Conservation (phyloP, 345 rosid genomes). For the Eucalyptus sideroxylon region DNA sequence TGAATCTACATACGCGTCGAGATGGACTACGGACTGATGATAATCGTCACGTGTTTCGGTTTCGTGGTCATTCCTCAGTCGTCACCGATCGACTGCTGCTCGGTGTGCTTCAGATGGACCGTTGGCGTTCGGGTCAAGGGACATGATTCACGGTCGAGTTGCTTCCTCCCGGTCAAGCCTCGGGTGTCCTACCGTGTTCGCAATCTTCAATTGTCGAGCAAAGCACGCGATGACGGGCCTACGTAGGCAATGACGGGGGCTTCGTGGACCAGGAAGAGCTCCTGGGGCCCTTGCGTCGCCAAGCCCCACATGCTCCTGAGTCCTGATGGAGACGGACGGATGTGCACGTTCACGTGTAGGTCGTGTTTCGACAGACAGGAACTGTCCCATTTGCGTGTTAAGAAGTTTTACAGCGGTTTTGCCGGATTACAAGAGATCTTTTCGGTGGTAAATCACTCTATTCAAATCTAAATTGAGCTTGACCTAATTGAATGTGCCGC, state of each 20-base stretch:
- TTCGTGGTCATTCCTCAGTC: not conserved
- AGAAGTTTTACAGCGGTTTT: not conserved
- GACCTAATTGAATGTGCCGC: not conserved
- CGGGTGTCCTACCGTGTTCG: not conserved
- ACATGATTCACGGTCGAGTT: not conserved
- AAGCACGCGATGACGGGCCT: not conserved
- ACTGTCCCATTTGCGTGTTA: not conserved
- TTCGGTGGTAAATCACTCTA: not conserved
- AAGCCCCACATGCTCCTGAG: not conserved
- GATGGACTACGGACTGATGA: not conserved
- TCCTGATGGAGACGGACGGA: not conserved
- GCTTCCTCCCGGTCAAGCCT: not conserved
- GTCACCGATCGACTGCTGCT: not conserved
- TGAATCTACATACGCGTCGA: not conserved
- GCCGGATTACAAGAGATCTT: not conserved
- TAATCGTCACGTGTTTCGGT: not conserved
- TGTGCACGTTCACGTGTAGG: not conserved
- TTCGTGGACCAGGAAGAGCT: not conserved
- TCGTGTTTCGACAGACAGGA: not conserved
- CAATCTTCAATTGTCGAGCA: not conserved
- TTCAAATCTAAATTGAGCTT: not conserved
- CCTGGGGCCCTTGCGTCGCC: not conserved
- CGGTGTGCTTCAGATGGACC: not conserved
- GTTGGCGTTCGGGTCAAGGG: not conserved
- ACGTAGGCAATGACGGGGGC: not conserved